phyloP scores from a whole-genome alignment of 192 early-diverging fungal genomes.

The Rhizophagus prolifer region DNA sequence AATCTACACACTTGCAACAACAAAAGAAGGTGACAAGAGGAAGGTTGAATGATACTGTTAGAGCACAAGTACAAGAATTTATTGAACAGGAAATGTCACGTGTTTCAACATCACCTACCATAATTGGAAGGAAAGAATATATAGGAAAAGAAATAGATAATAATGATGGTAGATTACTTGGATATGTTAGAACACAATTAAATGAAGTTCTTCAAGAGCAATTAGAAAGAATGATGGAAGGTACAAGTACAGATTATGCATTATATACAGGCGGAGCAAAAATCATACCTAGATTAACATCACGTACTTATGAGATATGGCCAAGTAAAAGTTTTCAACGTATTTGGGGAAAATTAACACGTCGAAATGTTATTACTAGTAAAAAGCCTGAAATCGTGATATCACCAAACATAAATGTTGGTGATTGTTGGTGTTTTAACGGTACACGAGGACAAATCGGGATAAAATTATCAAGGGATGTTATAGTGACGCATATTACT shows the following conservation, averaged over 20 bases:
- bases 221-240: constrained; percentile 10
- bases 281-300: constrained; percentile 3
- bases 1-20: background rate
- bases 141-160: background rate
- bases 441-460: constrained; percentile 15
- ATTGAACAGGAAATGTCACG: constrained; percentile 6
- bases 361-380: background rate
- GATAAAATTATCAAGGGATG: background rate
- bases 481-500: background rate
- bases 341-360: background rate
- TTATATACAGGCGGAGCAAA: constrained; percentile 5
- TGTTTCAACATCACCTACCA: background rate
- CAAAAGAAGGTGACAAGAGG: background rate
- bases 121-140: background rate
- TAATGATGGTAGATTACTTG: background rate
- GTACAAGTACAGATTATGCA: constrained; percentile 14
- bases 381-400: background rate
- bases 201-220: constrained; percentile 7
- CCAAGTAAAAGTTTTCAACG: background rate
- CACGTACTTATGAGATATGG: constrained; percentile 11
- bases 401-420: constrained; percentile 7
- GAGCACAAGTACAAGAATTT: constrained; percentile 8
- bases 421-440: constrained; percentile 25
- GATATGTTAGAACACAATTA: constrained; percentile 19
- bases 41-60: background rate